Evolutionary conservation across 352 stramenopile species (phyloP), one percentile per base, ranked within the genome.

Genomic region (Globisporangium iwayamae): DNA sequence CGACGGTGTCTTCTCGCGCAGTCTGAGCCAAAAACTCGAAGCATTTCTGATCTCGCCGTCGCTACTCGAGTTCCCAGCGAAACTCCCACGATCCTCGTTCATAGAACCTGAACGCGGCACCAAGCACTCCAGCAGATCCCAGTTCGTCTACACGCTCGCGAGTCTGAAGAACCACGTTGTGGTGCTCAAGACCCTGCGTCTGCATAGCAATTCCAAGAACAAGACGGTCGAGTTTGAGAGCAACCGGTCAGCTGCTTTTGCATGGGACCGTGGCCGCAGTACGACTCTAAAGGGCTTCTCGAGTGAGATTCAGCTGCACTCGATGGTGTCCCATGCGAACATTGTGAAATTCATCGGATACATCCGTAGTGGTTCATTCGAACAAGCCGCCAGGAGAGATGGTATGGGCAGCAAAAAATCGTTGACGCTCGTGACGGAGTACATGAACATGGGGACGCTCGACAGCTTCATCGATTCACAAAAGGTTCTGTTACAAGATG

Each of bases 291-390:
- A 32, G 9, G 14, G 28, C 25, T 65, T 65, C 39, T 32, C 38
- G 50, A n/a, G 38, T 16, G 83, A 94, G 51, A 69, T 94, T 14
- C 74, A 76, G 34, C 70, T 84, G 18, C 74, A 86, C 65, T 76
- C 85, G 22, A 66, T 76, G 41, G 75, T 94, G 38, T 77, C 70
- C 13, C 85, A 94, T 56, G 76, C 81, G 11, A 85, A 86, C 60
- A 73, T 94, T 20, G 78, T 82, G 52, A 55, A 73, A 13, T 94
- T 91, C 58, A 70, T 89, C 25, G 83, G 85, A 7, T 82, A 71
- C 18, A 18, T 76, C 13, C 51, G 58, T 54, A 62, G 47, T 28
- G 51, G 41, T 9, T 53, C 50, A 20, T 59, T 13, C 10, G 36
- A 39, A 13, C 56, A 30, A 22, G 69, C 52, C 52, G 16, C 6